These are phyloP conservation scores for Danielia reshetovae DNA, from an alignment of 805 yeast species.

Conservation along the genomic window DNA sequence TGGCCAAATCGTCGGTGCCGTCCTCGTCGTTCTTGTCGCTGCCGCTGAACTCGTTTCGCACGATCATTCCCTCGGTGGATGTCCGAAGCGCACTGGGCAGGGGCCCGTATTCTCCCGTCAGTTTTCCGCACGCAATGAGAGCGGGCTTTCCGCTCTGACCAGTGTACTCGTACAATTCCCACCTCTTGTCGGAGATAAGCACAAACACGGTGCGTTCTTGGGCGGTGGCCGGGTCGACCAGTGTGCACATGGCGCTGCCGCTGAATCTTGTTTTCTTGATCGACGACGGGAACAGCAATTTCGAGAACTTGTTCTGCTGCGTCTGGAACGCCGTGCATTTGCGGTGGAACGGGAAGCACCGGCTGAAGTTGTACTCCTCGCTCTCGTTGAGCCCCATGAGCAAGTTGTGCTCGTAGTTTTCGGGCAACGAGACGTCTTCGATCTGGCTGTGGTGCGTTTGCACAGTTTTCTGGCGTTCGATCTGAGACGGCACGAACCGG, in stretches of 20 bases:
- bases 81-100: slow-evolving; percentile 24
- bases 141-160: slow-evolving; percentile 39
- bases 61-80: slow-evolving; percentile 21
- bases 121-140: slow-evolving; percentile 63
- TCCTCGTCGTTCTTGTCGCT: slow-evolving; percentile 7
- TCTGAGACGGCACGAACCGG: neutral
- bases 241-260: slow-evolving; percentile 29
- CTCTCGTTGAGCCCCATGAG: slow-evolving; percentile 22
- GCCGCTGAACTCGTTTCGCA: slow-evolving; percentile 24
- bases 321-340: slow-evolving; percentile 50
- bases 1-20: slow-evolving; percentile 23
- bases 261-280: slow-evolving; percentile 27
- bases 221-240: slow-evolving; percentile 32
- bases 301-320: slow-evolving; percentile 44
- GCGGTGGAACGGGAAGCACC: slow-evolving; percentile 80
- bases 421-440: neutral
- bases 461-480: neutral
- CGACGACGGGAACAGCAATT: slow-evolving; percentile 17
- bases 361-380: slow-evolving; percentile 66
- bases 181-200: slow-evolving; percentile 59
- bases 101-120: slow-evolving; percentile 64
- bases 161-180: slow-evolving; percentile 64
- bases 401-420: slow-evolving; percentile 2
- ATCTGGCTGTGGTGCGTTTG: neutral
- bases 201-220: slow-evolving; percentile 64